Evolutionary conservation across 1,284 basidiomycete species (phyloP).

Genomic region (Pseudozyma sp.): DNA sequence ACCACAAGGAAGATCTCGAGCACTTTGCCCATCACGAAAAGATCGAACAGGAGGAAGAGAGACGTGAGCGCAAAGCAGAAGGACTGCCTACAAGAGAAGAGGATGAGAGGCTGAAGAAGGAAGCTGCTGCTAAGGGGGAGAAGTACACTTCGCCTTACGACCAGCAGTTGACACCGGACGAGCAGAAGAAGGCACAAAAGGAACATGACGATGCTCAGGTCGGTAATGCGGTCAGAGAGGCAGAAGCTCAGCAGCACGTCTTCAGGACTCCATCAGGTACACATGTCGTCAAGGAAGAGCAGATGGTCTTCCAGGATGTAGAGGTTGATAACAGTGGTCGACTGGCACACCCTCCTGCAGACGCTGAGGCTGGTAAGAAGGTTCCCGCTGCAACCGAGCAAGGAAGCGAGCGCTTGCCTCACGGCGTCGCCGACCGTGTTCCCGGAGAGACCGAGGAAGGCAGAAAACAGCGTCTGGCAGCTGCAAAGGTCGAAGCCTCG

Average conservation of each 20-base stretch:
- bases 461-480: constrained; percentile 55
- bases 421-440: constrained; percentile 52
- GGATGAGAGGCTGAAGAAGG: constrained; percentile 53
- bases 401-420: constrained; percentile 29
- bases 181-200: constrained; percentile 54
- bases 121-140: constrained; percentile 56
- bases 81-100: constrained; percentile 75
- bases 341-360: constrained; percentile 50
- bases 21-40: constrained; percentile 87
- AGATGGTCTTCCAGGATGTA: constrained; percentile 51
- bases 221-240: constrained; percentile 61
- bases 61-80: constrained; percentile 82
- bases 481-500: constrained; percentile 55
- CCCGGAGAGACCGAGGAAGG: constrained; percentile 63
- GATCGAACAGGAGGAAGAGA: constrained; percentile 88
- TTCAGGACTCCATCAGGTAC: constrained; percentile 65
- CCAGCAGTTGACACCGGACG: constrained; percentile 56
- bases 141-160: constrained; percentile 65
- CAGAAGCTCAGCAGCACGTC: constrained; percentile 60
- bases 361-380: constrained; percentile 12
- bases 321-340: constrained; percentile 55
- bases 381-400: constrained; percentile 21
- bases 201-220: constrained; percentile 52
- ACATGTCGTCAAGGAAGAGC: constrained; percentile 63
- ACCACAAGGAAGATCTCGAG: constrained; percentile 79